phyloP scores from a whole-genome alignment of 225 moss, liverwort and hornwort species.

The Sphagnum tenellum region DNA sequence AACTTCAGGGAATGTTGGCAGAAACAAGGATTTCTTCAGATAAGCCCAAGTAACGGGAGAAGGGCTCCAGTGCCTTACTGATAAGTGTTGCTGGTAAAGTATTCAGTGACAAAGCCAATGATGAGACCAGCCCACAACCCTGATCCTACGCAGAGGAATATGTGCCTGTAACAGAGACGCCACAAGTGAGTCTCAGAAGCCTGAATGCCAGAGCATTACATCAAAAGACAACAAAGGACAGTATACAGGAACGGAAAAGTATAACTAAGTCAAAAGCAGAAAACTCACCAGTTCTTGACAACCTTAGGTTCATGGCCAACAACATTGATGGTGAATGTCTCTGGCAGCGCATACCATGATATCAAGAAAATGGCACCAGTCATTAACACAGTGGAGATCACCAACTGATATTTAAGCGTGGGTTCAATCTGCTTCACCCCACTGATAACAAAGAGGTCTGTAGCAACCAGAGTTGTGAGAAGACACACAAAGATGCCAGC shows the following conservation, averaged over 20 bases:
- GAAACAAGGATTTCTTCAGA: too few species aligned
- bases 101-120: constrained; percentile 44
- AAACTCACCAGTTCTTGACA: constrained; percentile 67
- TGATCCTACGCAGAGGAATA: constrained; percentile 21
- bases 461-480: constrained; percentile 68
- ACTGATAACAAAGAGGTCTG: constrained; percentile 53
- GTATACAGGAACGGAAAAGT: too few species aligned
- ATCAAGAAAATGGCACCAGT: constrained; percentile 56
- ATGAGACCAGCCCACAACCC: constrained; percentile 47
- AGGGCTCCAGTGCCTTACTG: constrained; percentile 2
- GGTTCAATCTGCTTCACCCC: constrained; percentile 69
- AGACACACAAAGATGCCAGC: constrained; percentile 60
- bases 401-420: constrained; percentile 60
- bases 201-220: too few species aligned
- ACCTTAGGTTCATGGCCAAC: constrained; percentile 51
- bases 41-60: too few species aligned
- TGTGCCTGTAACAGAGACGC: constrained; percentile 12
- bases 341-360: constrained; percentile 50
- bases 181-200: background rate
- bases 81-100: constrained; percentile 41
- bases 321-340: constrained; percentile 66
- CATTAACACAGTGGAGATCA: constrained; percentile 72
- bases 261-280: too few species aligned
- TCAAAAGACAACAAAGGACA: too few species aligned
- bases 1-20: too few species aligned